phyloP scores from a whole-genome alignment of 805 yeast genomes.

The Pachysolen tannophilus region DNA sequence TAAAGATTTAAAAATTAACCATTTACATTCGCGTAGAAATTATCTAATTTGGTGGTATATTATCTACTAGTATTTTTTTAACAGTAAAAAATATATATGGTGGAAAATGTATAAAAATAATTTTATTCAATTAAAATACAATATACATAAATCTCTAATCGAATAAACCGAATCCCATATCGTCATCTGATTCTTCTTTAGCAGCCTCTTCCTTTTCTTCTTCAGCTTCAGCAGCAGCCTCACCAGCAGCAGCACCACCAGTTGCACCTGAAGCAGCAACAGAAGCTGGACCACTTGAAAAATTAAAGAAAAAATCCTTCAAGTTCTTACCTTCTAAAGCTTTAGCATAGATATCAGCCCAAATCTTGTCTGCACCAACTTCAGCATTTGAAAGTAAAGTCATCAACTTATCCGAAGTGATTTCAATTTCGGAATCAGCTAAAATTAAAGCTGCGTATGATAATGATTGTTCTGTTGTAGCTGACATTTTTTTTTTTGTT shows the following conservation, averaged over 20 bases:
- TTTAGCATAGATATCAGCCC: constrained; percentile 79
- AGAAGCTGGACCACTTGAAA: too few species aligned
- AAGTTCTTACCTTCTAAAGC: constrained; percentile 77
- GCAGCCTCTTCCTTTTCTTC: constrained; percentile 49
- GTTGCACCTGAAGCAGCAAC: constrained; percentile 65
- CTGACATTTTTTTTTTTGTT: constrained; percentile 12
- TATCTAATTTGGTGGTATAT: not conserved
- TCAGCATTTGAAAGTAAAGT: constrained; percentile 72
- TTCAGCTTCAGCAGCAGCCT: constrained; percentile 57
- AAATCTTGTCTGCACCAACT: constrained; percentile 66
- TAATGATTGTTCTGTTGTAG: constrained; percentile 88
- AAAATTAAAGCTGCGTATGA: constrained; percentile 97
- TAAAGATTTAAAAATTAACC: not conserved
- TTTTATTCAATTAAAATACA: too few species aligned
- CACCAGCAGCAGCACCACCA: constrained; percentile 53
- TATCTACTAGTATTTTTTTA: not conserved
- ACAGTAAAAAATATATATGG: not conserved
- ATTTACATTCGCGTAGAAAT: not conserved
- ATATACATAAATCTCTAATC: too few species aligned
- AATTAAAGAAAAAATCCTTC: constrained; percentile 56
- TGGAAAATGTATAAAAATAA: too few species aligned
- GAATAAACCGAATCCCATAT: constrained; percentile 94
- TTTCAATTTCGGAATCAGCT: constrained; percentile 94
- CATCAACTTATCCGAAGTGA: constrained; percentile 74
- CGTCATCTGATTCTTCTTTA: constrained; percentile 58